Percentiles rank a stretch among this genome's conserved stretches.
phyloP scores from a whole-genome alignment of 306 rosid species.

The Inga laurina region DNA sequence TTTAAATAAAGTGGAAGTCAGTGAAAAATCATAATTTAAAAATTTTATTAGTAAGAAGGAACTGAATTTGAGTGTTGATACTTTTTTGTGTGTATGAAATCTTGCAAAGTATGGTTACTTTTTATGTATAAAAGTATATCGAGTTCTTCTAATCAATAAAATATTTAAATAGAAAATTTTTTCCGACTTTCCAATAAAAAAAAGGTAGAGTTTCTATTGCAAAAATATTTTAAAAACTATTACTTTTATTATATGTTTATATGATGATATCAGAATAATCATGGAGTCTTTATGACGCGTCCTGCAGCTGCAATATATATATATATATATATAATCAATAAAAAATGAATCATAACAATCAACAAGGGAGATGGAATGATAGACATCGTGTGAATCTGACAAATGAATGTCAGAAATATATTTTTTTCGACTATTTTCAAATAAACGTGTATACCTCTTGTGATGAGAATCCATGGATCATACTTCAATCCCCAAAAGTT shows the following conservation, averaged over 20 bases:
- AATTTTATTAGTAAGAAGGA: too few relatives aligned
- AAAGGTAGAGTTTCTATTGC: background rate
- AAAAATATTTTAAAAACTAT: background rate
- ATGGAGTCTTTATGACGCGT: background rate
- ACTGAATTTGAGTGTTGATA: too few relatives aligned
- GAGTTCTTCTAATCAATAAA: too few relatives aligned
- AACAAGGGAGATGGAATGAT: background rate
- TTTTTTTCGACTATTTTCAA: background rate
- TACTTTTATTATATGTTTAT: background rate
- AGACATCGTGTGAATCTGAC: conserved; percentile 1
- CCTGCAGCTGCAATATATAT: background rate
- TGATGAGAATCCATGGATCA: background rate
- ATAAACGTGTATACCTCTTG: background rate
- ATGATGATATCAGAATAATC: background rate
- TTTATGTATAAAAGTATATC: too few relatives aligned
- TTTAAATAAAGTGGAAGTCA: too few relatives aligned
- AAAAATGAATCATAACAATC: background rate
- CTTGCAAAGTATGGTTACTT: too few relatives aligned
- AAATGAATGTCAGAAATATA: background rate
- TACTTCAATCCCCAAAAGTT: background rate
- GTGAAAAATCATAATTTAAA: too few relatives aligned
- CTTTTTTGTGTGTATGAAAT: too few relatives aligned
- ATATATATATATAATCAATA: background rate
- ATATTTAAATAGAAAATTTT: too few relatives aligned
- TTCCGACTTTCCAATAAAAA: background rate